Evolutionary conservation across 2,329 filamentous ascomycete species (phyloP).

Genomic region (Pseudogymnoascus sp.): DNA sequence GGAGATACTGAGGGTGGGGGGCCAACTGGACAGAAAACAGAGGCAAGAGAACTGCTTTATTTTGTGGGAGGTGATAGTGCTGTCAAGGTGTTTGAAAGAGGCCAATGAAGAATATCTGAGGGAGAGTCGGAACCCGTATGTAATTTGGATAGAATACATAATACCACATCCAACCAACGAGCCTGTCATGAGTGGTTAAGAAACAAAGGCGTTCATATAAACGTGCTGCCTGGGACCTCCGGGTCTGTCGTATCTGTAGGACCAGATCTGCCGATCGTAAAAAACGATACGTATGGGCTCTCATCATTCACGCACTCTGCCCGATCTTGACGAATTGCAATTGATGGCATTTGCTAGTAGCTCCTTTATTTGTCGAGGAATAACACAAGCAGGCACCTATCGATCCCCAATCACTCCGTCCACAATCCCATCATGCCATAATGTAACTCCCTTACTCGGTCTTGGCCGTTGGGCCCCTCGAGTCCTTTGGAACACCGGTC

Average conservation of each 20-base stretch:
- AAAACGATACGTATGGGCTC: background rate
- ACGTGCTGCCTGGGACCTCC: background rate
- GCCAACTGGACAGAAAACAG: slow-evolving; percentile 30
- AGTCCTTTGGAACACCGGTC: slow-evolving; percentile 75
- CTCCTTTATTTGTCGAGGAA: slow-evolving; percentile 23
- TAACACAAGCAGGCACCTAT: slow-evolving; percentile 25
- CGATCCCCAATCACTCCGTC: slow-evolving; percentile 29
- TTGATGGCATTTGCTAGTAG: slow-evolving; percentile 29
- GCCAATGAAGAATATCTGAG: slow-evolving; percentile 41
- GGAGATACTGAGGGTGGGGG: slow-evolving; percentile 34
- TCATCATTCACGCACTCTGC: slow-evolving; percentile 6
- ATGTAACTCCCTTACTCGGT: slow-evolving; percentile 32
- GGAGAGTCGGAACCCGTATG: background rate
- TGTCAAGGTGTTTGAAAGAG: slow-evolving; percentile 77
- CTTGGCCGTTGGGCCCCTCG: slow-evolving; percentile 52
- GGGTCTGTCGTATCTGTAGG: background rate
- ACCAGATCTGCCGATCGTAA: background rate
- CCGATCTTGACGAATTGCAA: slow-evolving; percentile 18
- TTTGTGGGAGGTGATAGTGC: slow-evolving; percentile 70
- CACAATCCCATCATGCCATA: slow-evolving; percentile 25
- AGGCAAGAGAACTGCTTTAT: slow-evolving; percentile 70
- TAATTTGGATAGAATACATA: slow-evolving; percentile 9
- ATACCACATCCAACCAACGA: slow-evolving; percentile 3
- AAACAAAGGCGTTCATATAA: background rate
- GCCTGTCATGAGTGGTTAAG: background rate